Conservation (phyloP, 2,329 filamentous ascomycete genomes). For the Penicillium hordei region DNA sequence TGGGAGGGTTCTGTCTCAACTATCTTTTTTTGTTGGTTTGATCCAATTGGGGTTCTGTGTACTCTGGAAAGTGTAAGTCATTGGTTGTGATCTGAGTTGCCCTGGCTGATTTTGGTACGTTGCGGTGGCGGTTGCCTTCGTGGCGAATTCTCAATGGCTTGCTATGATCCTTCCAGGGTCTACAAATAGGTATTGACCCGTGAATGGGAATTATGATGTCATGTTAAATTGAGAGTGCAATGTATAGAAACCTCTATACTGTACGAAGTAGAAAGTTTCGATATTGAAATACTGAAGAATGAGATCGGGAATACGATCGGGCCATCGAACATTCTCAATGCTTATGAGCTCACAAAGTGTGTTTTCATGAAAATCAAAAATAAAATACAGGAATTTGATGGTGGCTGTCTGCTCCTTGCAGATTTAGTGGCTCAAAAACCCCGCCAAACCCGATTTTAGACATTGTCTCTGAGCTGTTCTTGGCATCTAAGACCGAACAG, state of each 20-base stretch:
- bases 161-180: neutral
- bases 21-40: neutral
- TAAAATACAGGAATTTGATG: neutral
- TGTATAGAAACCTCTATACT: neutral
- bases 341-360: neutral
- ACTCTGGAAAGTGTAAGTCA: neutral
- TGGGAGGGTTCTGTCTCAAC: neutral
- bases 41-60: neutral
- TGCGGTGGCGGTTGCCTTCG: conserved; percentile 8
- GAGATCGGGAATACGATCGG: neutral
- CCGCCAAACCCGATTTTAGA: neutral
- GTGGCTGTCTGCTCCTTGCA: conserved; percentile 6
- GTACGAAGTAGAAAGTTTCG: neutral
- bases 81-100: neutral
- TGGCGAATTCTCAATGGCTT: conserved; percentile 10
- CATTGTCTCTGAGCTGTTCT: neutral
- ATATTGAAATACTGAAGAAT: neutral
- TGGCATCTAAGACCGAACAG: neutral
- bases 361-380: neutral
- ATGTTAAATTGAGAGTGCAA: neutral
- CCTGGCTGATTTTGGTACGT: neutral
- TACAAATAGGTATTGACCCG: neutral
- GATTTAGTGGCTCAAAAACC: neutral
- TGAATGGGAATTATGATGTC: too few relatives aligned
- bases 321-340: neutral